Evolutionary conservation across 768 basidiomycete species (phyloP), one percentile per base, ranked within the genome.

Genomic region (Serpula lacrymans): DNA sequence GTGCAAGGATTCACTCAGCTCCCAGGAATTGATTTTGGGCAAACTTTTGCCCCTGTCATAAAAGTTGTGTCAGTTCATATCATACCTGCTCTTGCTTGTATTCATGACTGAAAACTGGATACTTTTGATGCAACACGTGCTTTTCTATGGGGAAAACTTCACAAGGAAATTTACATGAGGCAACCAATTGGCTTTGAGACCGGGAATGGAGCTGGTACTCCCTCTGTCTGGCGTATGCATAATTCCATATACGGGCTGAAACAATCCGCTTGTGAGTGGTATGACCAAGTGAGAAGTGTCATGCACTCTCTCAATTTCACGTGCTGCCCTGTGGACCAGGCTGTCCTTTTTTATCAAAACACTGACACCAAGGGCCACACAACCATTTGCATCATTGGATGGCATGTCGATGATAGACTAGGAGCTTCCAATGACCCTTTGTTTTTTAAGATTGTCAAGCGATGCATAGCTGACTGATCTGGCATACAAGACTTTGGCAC

Each of bases 1-100:
- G 69, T 67, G 0, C 57, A 69, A 39, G 70, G 71, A 0, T 72
- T 58, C 51, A 54, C 59, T 0, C 71, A 77, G 27, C 50, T 58
- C 1, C 54, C 49, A 3, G 67, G 68, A 2, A 32, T 64, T 4
- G 65, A 74, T 34, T 74, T 58, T 32, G 40, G 48, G 23, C 61
- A 63, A 7, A 64, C 59, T 0, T 64, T 47, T 29, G 50, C 57
- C 0, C 60, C 60, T n/a, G n/a, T n/a, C n/a, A n/a, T n/a, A n/a
- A n/a, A n/a, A n/a, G n/a, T n/a, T n/a, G n/a, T n/a, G n/a, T n/a
- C n/a, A n/a, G n/a, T n/a, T n/a, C n/a, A n/a, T n/a, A n/a, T n/a
- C n/a, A n/a, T n/a, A n/a, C n/a, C n/a, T n/a, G n/a, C n/a, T n/a
- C n/a, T n/a, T n/a, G n/a, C n/a, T n/a, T n/a, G n/a, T n/a, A n/a